Conservation (phyloP, 2,329 filamentous ascomycete genomes). For the Pseudopithomyces maydicus region DNA sequence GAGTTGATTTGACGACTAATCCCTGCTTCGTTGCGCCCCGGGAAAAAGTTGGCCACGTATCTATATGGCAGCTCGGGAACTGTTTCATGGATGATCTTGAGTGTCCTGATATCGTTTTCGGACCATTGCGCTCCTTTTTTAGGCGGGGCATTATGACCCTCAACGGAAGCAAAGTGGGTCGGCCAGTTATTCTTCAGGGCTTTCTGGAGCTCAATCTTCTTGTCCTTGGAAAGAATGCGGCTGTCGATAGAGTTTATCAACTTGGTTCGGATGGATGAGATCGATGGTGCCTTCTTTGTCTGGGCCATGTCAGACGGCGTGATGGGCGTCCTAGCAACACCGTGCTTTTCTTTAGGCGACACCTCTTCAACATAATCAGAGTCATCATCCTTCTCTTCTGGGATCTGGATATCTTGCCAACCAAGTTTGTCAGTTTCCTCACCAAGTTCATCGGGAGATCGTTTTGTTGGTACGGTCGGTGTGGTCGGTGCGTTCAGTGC, state of each 20-base stretch:
- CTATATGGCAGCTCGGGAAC: background rate
- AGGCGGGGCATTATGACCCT: background rate
- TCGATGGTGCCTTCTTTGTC: background rate
- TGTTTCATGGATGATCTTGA: background rate
- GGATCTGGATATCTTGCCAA: background rate
- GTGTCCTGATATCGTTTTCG: background rate
- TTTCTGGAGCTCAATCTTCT: constrained; percentile 1
- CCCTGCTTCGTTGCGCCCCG: background rate
- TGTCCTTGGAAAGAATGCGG: background rate
- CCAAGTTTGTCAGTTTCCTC: background rate
- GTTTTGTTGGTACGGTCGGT: background rate
- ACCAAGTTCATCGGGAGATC: background rate
- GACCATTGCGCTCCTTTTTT: background rate
- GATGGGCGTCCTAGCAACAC: background rate
- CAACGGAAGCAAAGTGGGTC: background rate
- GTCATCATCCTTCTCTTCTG: background rate
- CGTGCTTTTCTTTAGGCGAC: background rate
- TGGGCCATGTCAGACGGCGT: background rate
- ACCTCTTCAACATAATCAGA: background rate
- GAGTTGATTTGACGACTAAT: background rate
- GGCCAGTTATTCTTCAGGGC: constrained; percentile 4
- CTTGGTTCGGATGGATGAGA: background rate
- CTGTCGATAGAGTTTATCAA: background rate
- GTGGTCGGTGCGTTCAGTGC: background rate
- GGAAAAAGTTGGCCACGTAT: background rate